phyloP scores from a whole-genome alignment of 495 filamentous ascomycete species.

The Podospora tetraspora region DNA sequence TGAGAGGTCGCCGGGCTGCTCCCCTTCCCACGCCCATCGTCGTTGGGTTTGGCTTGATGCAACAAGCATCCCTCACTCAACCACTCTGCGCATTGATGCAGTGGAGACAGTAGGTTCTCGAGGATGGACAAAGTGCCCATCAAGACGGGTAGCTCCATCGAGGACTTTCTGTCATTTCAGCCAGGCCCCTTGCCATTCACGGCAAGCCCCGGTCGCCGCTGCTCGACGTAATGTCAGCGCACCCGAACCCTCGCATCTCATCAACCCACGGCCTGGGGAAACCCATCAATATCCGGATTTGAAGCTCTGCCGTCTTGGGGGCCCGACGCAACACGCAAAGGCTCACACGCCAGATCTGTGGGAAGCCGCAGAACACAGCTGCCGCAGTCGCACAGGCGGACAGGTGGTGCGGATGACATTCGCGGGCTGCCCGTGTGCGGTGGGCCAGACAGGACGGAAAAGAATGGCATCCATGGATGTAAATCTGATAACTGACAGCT shows the following conservation, averaged over 20 bases:
- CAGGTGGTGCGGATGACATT: slow-evolving; percentile 7
- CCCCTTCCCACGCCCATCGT: neutral
- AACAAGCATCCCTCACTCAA: neutral
- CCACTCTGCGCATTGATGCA: neutral
- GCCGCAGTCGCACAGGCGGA: slow-evolving; percentile 1
- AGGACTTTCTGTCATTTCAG: neutral
- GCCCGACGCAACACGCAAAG: neutral
- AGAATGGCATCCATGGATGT: slow-evolving; percentile 5
- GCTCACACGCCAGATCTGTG: neutral
- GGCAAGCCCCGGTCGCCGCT: neutral
- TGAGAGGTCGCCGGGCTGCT: neutral
- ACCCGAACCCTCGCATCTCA: neutral
- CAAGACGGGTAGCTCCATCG: neutral
- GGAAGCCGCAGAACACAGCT: neutral
- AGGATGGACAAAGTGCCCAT: neutral
- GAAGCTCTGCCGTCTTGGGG: neutral
- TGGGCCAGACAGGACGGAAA: neutral
- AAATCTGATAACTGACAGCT: slow-evolving; percentile 32
- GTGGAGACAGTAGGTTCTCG: neutral
- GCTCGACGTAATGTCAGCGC: neutral
- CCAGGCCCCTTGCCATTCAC: neutral
- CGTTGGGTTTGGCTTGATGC: neutral
- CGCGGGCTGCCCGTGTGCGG: slow-evolving; percentile 2
- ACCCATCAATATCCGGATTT: neutral
- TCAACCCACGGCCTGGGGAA: neutral